These are phyloP conservation scores for Macroventuria anomochaeta DNA, from an alignment of 2,329 filamentous ascomycete species.

Conservation along the genomic window DNA sequence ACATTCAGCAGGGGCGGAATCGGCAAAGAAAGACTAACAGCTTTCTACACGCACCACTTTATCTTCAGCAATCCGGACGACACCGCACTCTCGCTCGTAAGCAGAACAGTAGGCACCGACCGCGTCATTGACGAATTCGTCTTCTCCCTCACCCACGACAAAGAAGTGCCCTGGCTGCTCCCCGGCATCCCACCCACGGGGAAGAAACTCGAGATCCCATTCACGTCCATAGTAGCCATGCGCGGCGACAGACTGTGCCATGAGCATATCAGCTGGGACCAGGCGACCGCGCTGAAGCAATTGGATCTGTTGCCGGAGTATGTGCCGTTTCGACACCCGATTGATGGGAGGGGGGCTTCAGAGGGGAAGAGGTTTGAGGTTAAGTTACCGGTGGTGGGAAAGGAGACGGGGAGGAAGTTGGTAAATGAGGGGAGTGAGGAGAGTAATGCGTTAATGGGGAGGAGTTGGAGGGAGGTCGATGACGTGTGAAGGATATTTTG, in stretches of 20 bases:
- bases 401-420: conserved; percentile 61
- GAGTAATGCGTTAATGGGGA: conserved; percentile 65
- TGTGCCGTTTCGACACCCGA: conserved; percentile 61
- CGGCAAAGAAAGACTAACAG: conserved; percentile 66
- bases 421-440: conserved; percentile 56
- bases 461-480: conserved; percentile 39
- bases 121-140: conserved; percentile 59
- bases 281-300: conserved; percentile 67
- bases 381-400: conserved; percentile 65
- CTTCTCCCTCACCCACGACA: conserved; percentile 44
- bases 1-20: conserved; percentile 64
- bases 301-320: conserved; percentile 69
- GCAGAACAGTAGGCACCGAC: conserved; percentile 74
- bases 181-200: conserved; percentile 44
- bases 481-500: conserved; percentile 22
- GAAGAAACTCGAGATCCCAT: conserved; percentile 61
- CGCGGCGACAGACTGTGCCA: conserved; percentile 72
- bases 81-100: conserved; percentile 71
- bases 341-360: conserved; percentile 41
- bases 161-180: conserved; percentile 44
- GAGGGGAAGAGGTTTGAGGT: conserved; percentile 62
- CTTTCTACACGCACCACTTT: conserved; percentile 77
- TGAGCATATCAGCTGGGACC: conserved; percentile 76
- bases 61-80: conserved; percentile 75
- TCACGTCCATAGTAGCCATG: conserved; percentile 70